Percentiles rank a stretch among this genome's conserved stretches.
These are phyloP conservation scores for Phylloporus sp. DNA, from an alignment of 768 basidiomycete genomes.

Conservation along the genomic window DNA sequence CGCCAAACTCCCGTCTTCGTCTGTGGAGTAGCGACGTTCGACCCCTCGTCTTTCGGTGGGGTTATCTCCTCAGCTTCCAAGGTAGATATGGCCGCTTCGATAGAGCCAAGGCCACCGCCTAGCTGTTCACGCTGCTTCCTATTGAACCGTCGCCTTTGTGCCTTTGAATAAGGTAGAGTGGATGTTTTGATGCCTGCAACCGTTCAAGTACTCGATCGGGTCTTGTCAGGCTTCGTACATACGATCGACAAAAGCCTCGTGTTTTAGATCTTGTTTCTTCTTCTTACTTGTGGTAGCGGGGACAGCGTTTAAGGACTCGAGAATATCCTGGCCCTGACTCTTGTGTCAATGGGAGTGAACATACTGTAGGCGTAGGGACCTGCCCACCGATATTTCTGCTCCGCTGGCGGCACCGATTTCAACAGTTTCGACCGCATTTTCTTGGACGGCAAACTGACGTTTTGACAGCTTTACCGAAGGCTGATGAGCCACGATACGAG, in stretches of 20 bases:
- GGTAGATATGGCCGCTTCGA: conserved; percentile 52
- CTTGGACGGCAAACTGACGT: conserved; percentile 48
- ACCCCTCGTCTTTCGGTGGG: conserved; percentile 12
- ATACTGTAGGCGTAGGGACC: too few species aligned
- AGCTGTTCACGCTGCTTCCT: conserved; percentile 63
- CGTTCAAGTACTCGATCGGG: background rate
- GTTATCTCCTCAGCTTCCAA: conserved; percentile 39
- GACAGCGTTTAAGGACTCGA: conserved; percentile 32
- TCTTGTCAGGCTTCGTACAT: conserved; percentile 9
- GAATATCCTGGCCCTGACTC: conserved; percentile 43
- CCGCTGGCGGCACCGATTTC: conserved; percentile 37
- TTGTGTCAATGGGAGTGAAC: background rate
- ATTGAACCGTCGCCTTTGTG: conserved; percentile 66
- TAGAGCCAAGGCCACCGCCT: conserved; percentile 46
- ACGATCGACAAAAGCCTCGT: conserved; percentile 69
- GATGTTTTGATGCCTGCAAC: conserved; percentile 46
- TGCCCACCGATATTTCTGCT: conserved; percentile 40
- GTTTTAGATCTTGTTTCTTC: conserved; percentile 61
- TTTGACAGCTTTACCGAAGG: conserved; percentile 48
- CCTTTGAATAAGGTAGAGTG: conserved; percentile 62
- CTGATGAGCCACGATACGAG: conserved; percentile 45
- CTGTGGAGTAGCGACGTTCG: conserved; percentile 17
- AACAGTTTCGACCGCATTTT: conserved; percentile 45
- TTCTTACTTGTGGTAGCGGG: conserved; percentile 51
- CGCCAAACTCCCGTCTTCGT: conserved; percentile 39